Conservation (phyloP, 768 basidiomycete genomes). For the Leccinum subgranulosum region DNA sequence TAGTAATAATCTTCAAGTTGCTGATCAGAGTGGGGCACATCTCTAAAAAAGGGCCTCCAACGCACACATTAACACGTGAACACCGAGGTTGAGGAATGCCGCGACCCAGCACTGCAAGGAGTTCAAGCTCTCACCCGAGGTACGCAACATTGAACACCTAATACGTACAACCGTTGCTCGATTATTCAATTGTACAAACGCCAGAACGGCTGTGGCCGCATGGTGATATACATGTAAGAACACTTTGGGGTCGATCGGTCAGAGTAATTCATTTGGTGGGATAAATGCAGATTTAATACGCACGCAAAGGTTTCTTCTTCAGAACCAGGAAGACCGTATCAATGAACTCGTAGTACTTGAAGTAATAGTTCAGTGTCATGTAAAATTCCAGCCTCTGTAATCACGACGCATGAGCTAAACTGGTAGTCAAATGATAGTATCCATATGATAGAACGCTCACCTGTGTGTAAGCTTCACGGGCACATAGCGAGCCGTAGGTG, state of each 20-base stretch:
- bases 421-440: neutral
- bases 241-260: slow-evolving; percentile 42
- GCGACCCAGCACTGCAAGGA: slow-evolving; percentile 80
- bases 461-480: slow-evolving; percentile 71
- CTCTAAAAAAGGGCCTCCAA: neutral
- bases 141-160: neutral
- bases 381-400: slow-evolving; percentile 82
- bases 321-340: slow-evolving; percentile 94
- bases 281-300: slow-evolving; percentile 27
- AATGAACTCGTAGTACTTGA: slow-evolving; percentile 92
- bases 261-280: neutral
- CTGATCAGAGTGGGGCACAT: neutral
- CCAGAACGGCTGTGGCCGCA: slow-evolving; percentile 89
- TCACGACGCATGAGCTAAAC: neutral
- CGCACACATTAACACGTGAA: slow-evolving; percentile 96
- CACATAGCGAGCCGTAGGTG: slow-evolving; percentile 72
- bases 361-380: slow-evolving; percentile 96
- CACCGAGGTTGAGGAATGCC: slow-evolving; percentile 80
- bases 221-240: slow-evolving; percentile 99
- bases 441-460: slow-evolving; percentile 48
- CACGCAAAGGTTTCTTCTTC: slow-evolving; percentile 96
- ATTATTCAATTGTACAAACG: slow-evolving; percentile 89
- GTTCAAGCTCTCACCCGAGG: neutral
- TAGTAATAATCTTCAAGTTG: slow-evolving; percentile 85
- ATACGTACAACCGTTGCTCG: slow-evolving; percentile 77